These are phyloP conservation scores for Hanseniaspora meyeri DNA, from an alignment of 805 yeast species.

Conservation along the genomic window DNA sequence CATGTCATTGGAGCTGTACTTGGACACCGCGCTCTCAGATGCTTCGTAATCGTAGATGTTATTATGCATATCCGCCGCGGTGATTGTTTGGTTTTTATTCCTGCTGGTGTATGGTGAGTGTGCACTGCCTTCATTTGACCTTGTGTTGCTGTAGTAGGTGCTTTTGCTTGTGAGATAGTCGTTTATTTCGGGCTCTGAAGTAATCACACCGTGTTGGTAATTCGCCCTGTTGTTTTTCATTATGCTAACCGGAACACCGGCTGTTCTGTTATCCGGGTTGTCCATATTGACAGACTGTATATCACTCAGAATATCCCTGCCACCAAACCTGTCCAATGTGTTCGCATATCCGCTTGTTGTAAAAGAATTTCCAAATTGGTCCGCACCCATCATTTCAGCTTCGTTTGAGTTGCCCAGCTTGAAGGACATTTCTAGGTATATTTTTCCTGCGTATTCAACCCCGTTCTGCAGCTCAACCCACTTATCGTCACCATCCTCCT, in stretches of 20 bases:
- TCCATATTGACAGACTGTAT: constrained; percentile 21
- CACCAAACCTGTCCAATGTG: neutral
- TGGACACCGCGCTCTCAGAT: neutral
- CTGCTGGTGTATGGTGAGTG: neutral
- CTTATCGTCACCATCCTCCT: constrained; percentile 64
- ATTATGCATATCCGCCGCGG: neutral
- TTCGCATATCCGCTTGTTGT: neutral
- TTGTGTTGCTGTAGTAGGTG: neutral
- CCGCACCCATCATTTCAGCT: constrained; percentile 9
- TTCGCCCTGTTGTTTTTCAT: neutral
- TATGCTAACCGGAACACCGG: constrained; percentile 25
- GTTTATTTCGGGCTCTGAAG: constrained; percentile 9
- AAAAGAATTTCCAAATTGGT: constrained; percentile 9
- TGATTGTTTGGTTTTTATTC: neutral
- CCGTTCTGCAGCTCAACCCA: constrained; percentile 68
- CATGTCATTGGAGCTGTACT: neutral
- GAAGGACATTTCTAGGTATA: constrained; percentile 84
- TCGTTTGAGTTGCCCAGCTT: constrained; percentile 38
- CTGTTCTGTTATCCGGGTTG: constrained; percentile 24
- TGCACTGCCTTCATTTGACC: neutral
- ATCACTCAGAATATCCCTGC: constrained; percentile 12
- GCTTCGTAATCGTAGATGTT: neutral
- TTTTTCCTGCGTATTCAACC: constrained; percentile 71
- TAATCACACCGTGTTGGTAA: constrained; percentile 1
- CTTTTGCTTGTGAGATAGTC: neutral